phyloP scores from a whole-genome alignment of 768 basidiomycete genomes.

The Leccinum subgranulosum region DNA sequence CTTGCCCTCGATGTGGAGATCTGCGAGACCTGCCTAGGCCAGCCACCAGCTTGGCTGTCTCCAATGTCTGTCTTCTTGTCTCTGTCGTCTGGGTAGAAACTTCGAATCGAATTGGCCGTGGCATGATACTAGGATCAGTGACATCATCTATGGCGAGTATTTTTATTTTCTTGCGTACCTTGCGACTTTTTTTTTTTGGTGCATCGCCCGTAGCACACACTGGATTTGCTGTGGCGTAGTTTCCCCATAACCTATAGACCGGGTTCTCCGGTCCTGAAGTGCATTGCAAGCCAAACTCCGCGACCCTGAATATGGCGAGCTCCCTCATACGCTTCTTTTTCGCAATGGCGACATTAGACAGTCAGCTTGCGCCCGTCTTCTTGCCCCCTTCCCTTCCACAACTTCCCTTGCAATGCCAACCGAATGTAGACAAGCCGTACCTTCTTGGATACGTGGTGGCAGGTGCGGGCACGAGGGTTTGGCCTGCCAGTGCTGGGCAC shows the following conservation, averaged over 20 bases:
- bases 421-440: slow-evolving; percentile 19
- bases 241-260: neutral
- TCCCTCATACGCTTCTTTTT: slow-evolving; percentile 25
- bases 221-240: slow-evolving; percentile 3
- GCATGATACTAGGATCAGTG: neutral
- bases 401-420: neutral
- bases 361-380: slow-evolving; percentile 23
- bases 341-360: slow-evolving; percentile 21
- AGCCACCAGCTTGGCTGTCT: neutral
- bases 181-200: neutral
- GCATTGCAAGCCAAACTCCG: slow-evolving; percentile 25
- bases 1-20: neutral
- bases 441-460: slow-evolving; percentile 8
- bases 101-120: neutral
- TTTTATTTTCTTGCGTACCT: neutral
- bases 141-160: slow-evolving; percentile 5
- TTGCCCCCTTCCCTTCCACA: neutral
- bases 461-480: neutral
- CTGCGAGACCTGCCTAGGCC: neutral
- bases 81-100: neutral
- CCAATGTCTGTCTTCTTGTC: neutral
- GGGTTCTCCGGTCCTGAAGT: neutral
- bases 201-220: neutral
- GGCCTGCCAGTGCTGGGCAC: slow-evolving; percentile 23
- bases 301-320: slow-evolving; percentile 25